Evolutionary conservation across 768 basidiomycete genomes (phyloP).

Genomic region (Trametes cinnabarina): DNA sequence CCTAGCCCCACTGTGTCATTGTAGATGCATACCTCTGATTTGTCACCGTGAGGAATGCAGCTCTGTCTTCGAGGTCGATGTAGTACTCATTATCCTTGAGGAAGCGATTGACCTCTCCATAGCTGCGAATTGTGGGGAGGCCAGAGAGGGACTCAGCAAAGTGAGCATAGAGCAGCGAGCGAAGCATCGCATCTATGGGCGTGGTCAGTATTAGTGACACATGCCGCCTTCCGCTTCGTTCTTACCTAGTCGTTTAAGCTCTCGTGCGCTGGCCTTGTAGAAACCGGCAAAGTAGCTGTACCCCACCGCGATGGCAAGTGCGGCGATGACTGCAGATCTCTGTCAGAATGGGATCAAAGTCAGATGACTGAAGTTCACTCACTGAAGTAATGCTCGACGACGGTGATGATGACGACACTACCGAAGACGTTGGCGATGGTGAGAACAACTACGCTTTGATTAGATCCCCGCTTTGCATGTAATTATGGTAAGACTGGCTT

Average conservation of each 20-base stretch:
- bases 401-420: conserved; percentile 53
- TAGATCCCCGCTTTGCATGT: not conserved
- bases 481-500: conserved; percentile 26
- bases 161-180: conserved; percentile 73
- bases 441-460: conserved; percentile 40
- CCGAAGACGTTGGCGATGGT: conserved; percentile 52
- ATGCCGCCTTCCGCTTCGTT: not conserved
- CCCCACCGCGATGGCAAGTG: conserved; percentile 49
- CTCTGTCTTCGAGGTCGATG: conserved; percentile 74
- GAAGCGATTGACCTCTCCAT: conserved; percentile 63
- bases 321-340: conserved; percentile 50
- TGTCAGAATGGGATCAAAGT: not conserved
- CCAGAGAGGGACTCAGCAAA: conserved; percentile 78
- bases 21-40: conserved; percentile 53
- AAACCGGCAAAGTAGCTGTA: conserved; percentile 67
- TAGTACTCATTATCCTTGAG: conserved; percentile 59
- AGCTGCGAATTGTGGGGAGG: conserved; percentile 69
- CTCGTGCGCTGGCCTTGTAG: conserved; percentile 69
- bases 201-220: not conserved
- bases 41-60: conserved; percentile 60
- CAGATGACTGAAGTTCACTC: conserved; percentile 21
- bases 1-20: not conserved
- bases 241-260: conserved; percentile 58
- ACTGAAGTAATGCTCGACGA: conserved; percentile 63
- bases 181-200: conserved; percentile 59